phyloP scores from a whole-genome alignment of 306 rosid species.

The Neltuma alba region DNA sequence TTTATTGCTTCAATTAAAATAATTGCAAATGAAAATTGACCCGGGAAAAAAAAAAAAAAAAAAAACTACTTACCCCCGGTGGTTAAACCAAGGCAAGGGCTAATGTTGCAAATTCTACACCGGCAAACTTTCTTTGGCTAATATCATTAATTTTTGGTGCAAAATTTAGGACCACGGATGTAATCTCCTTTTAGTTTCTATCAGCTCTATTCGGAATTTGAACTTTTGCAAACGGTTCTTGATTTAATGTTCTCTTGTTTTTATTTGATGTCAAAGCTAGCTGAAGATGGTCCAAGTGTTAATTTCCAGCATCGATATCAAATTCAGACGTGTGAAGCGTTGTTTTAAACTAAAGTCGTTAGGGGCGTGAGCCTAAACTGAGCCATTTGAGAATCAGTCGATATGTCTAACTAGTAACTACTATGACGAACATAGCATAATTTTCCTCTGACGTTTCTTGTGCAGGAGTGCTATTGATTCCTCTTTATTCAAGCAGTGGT shows the following conservation, averaged over 20 bases:
- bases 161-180: background rate
- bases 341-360: background rate
- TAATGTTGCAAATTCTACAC: background rate
- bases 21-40: background rate
- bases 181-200: background rate
- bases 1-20: background rate
- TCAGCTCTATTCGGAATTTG: background rate
- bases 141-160: background rate
- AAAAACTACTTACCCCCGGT: no score
- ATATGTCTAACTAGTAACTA: background rate
- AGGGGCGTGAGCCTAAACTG: background rate
- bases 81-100: background rate
- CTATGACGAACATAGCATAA: background rate
- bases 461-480: slow-evolving; percentile 86
- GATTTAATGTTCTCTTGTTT: background rate
- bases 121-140: background rate
- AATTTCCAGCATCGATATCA: background rate
- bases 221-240: no score
- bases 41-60: no score
- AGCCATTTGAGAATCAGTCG: background rate
- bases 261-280: background rate
- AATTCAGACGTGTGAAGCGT: background rate
- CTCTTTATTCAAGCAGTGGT: slow-evolving; percentile 85
- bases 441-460: slow-evolving; percentile 11
- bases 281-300: background rate